A percentile compares a stretch with the other conserved stretches of the same genome.
Conservation (phyloP, 768 basidiomycete genomes). For the Amanita brunnescens region DNA sequence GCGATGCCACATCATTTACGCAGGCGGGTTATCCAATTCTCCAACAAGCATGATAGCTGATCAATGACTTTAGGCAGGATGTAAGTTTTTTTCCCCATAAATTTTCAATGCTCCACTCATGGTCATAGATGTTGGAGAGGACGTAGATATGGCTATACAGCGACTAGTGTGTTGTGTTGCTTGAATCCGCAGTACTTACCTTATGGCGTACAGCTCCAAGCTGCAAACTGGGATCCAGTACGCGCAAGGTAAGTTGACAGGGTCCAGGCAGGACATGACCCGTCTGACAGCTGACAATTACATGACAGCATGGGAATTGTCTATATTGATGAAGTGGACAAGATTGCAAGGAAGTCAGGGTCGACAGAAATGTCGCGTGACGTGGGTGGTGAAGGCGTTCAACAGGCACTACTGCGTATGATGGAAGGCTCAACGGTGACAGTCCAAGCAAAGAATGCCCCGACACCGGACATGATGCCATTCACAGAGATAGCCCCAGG, state of each 20-base stretch:
- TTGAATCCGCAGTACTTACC: neutral
- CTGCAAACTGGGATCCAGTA: slow-evolving; percentile 80
- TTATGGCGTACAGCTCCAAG: slow-evolving; percentile 55
- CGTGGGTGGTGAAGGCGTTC: slow-evolving; percentile 94
- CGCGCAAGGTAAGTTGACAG: slow-evolving; percentile 57
- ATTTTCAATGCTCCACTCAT: slow-evolving; percentile 6
- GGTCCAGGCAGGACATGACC: neutral
- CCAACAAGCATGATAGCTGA: slow-evolving; percentile 12
- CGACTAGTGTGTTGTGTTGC: slow-evolving; percentile 47
- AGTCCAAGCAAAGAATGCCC: slow-evolving; percentile 65
- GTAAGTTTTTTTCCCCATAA: slow-evolving; percentile 31
- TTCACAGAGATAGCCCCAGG: slow-evolving; percentile 42
- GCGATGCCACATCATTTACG: slow-evolving; percentile 91
- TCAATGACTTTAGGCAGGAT: slow-evolving; percentile 47
- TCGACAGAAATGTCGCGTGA: slow-evolving; percentile 69
- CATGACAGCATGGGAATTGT: slow-evolving; percentile 75
- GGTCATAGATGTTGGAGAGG: slow-evolving; percentile 81
- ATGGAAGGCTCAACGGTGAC: slow-evolving; percentile 87
- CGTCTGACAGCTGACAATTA: neutral
- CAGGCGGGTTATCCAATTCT: slow-evolving; percentile 41
- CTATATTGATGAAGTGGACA: slow-evolving; percentile 95
- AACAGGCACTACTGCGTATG: slow-evolving; percentile 87
- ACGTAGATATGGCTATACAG: slow-evolving; percentile 88
- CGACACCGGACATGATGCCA: slow-evolving; percentile 36
- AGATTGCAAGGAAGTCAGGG: slow-evolving; percentile 65